Evolutionary conservation across 2,329 filamentous ascomycete species (phyloP).

Genomic region (Aspergillus ibericus): DNA sequence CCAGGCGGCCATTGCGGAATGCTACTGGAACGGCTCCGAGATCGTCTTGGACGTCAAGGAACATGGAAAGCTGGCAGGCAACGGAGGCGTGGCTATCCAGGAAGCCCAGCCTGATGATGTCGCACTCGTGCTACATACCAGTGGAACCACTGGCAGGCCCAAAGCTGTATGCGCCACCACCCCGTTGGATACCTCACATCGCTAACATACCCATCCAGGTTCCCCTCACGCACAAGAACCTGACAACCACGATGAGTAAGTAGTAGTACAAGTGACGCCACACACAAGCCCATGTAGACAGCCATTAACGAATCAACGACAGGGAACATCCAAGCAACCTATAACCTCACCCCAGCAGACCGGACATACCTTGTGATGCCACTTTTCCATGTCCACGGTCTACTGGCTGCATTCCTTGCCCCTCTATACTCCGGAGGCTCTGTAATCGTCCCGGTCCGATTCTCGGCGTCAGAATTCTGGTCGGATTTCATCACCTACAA

Average conservation of each 20-base stretch:
- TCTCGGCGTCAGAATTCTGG: slow-evolving; percentile 85
- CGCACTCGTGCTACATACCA: slow-evolving; percentile 79
- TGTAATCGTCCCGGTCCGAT: slow-evolving; percentile 73
- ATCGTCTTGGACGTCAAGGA: slow-evolving; percentile 79
- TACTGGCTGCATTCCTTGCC: slow-evolving; percentile 77
- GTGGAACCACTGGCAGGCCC: slow-evolving; percentile 79
- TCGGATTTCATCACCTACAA: slow-evolving; percentile 68
- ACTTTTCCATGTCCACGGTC: slow-evolving; percentile 86
- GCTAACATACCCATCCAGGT: slow-evolving; percentile 48
- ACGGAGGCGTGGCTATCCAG: slow-evolving; percentile 50
- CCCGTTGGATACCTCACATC: not conserved
- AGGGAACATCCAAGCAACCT: slow-evolving; percentile 77
- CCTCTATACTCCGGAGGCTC: slow-evolving; percentile 75
- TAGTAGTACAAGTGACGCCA: slow-evolving; percentile 13
- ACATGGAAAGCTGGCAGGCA: slow-evolving; percentile 62
- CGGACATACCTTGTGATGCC: slow-evolving; percentile 88
- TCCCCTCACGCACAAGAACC: slow-evolving; percentile 76
- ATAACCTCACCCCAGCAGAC: slow-evolving; percentile 68
- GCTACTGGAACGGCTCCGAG: slow-evolving; percentile 72
- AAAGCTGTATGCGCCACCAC: slow-evolving; percentile 65
- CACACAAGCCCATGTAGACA: not conserved
- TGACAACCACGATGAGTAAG: slow-evolving; percentile 75
- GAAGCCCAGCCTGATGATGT: slow-evolving; percentile 72
- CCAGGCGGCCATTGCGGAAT: slow-evolving; percentile 81
- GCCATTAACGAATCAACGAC: slow-evolving; percentile 7